Evolutionary conservation across 768 basidiomycete species (phyloP).

Genomic region (Leucosporidium yakuticum): DNA sequence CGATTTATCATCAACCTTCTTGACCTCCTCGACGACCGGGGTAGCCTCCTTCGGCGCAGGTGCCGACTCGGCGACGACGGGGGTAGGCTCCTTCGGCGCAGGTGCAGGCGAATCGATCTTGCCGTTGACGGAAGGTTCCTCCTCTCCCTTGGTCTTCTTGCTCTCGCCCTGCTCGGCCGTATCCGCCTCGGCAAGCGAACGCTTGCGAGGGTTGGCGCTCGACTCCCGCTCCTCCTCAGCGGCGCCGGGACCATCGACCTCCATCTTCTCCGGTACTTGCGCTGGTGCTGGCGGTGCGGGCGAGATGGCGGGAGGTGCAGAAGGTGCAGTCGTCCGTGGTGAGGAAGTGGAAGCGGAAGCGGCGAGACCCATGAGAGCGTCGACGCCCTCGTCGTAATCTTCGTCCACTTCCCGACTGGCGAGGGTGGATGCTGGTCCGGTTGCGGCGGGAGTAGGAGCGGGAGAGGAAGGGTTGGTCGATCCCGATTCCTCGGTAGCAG

Average conservation of each 20-base stretch:
- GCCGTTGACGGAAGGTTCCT: neutral
- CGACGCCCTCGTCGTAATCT: slow-evolving; percentile 88
- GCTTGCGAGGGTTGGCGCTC: slow-evolving; percentile 23
- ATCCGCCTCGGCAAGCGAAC: neutral
- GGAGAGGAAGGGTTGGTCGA: slow-evolving; percentile 43
- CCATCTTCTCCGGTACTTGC: neutral
- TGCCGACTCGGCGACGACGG: neutral
- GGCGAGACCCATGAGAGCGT: slow-evolving; percentile 70
- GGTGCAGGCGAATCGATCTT: neutral
- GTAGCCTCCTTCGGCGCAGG: neutral
- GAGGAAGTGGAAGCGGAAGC: slow-evolving; percentile 16
- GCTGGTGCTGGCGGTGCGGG: neutral
- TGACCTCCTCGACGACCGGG: neutral
- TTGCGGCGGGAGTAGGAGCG: slow-evolving; percentile 54
- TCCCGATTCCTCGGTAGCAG: neutral
- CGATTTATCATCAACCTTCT: neutral
- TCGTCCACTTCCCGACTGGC: slow-evolving; percentile 68
- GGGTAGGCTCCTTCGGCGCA: neutral
- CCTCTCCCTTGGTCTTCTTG: neutral
- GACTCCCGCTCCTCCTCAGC: neutral
- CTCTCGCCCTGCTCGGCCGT: neutral
- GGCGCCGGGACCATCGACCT: neutral
- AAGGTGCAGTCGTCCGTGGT: neutral
- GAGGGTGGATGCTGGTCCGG: slow-evolving; percentile 46
- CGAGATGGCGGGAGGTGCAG: neutral